Evolutionary conservation across 306 rosid species (phyloP).

Genomic region (Prunus padus): DNA sequence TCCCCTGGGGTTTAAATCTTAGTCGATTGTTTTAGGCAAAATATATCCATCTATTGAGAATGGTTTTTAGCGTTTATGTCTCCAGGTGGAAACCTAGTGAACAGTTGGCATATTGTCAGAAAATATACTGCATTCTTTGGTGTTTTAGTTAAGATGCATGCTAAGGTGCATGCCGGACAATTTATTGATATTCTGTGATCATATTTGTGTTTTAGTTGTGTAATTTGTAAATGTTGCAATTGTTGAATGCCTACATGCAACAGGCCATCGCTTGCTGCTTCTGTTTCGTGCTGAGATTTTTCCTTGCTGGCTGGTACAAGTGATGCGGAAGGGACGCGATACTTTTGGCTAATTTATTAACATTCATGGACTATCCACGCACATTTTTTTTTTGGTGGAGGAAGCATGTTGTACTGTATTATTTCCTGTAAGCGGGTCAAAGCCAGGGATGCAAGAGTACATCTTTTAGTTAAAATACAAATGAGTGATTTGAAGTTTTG

Average conservation of each 20-base stretch:
- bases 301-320: constrained; percentile 97
- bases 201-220: not conserved
- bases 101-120: not conserved
- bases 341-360: not conserved
- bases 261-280: constrained; percentile 82
- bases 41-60: not conserved
- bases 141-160: not conserved
- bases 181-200: not conserved
- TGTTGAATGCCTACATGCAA: constrained; percentile 7
- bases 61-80: not conserved
- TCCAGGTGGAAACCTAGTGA: not conserved
- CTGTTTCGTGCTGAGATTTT: constrained; percentile 78
- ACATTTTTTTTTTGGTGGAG: not conserved
- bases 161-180: not conserved
- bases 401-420: constrained; percentile 2
- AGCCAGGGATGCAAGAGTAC: not conserved
- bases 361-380: not conserved
- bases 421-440: not conserved
- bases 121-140: not conserved
- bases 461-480: not conserved
- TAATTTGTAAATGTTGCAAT: not conserved
- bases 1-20: not conserved
- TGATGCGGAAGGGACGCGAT: constrained; percentile 35
- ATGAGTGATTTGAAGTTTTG: constrained; percentile 9
- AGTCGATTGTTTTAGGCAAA: not conserved